phyloP scores from a whole-genome alignment of 2,329 filamentous ascomycete species.

The Curvularia verruculosa region DNA sequence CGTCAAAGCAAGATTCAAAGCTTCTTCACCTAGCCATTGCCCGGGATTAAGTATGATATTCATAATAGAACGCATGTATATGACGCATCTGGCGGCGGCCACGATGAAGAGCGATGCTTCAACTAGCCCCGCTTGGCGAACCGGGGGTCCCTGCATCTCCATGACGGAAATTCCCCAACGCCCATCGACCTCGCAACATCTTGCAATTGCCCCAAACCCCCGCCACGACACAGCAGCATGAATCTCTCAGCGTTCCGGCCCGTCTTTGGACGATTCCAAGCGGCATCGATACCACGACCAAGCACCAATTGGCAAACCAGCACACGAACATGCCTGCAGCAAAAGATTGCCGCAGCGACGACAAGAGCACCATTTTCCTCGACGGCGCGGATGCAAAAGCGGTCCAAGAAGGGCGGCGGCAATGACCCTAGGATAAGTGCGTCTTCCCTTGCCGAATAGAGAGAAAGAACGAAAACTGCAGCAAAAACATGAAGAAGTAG shows the following conservation, averaged over 20 bases:
- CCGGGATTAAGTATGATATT: too few species aligned
- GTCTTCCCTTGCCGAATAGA: too few species aligned
- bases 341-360: too few species aligned
- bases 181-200: not conserved
- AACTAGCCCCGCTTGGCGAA: slow-evolving; percentile 8
- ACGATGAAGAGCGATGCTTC: not conserved
- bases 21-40: too few species aligned
- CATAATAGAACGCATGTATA: too few species aligned
- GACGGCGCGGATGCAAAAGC: slow-evolving; percentile 36
- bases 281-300: slow-evolving; percentile 17
- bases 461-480: too few species aligned
- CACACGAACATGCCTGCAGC: slow-evolving; percentile 7
- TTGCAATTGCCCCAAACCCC: not conserved
- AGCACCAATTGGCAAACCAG: slow-evolving; percentile 11
- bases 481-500: not conserved
- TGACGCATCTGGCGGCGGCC: not conserved
- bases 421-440: slow-evolving; percentile 45
- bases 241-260: slow-evolving; percentile 36
- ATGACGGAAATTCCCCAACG: slow-evolving; percentile 6
- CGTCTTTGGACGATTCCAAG: slow-evolving; percentile 26
- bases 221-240: slow-evolving; percentile 29
- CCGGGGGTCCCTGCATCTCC: slow-evolving; percentile 2
- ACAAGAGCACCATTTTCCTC: slow-evolving; percentile 43
- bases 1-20: too few species aligned
- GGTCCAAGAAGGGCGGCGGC: slow-evolving; percentile 28